A percentile compares a stretch with the other conserved stretches of the same genome.
Conservation (phyloP, 2,329 filamentous ascomycete species). For the Stagonosporopsis cucurbitacearum region DNA sequence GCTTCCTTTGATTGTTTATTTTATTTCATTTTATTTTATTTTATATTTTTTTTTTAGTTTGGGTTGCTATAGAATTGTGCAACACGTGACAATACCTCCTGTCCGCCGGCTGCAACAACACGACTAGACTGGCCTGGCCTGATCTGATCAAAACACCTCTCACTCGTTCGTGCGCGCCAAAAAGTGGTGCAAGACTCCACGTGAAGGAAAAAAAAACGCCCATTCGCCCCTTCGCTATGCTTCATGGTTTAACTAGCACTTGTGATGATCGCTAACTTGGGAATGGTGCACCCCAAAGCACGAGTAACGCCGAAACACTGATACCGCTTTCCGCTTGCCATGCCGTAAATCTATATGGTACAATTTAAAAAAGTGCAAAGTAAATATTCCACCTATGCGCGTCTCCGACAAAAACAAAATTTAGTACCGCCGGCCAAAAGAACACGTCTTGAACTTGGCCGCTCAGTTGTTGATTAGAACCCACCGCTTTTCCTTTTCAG, state of each 20-base stretch:
- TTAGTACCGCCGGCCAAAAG: too few species aligned
- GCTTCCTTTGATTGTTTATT: too few species aligned
- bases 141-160: too few species aligned
- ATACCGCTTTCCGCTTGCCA: not conserved
- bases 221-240: constrained; percentile 6
- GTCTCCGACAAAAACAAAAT: too few species aligned
- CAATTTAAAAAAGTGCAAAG: not conserved
- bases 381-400: not conserved
- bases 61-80: too few species aligned
- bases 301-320: not conserved
- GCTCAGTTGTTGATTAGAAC: constrained; percentile 41
- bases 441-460: not conserved
- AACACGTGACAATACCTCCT: too few species aligned
- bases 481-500: constrained; percentile 71
- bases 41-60: too few species aligned
- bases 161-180: too few species aligned
- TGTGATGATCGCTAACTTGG: not conserved
- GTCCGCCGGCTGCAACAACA: too few species aligned
- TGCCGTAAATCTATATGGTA: not conserved
- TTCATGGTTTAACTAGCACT: not conserved
- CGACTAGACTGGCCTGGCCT: too few species aligned
- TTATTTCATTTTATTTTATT: too few species aligned
- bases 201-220: constrained; percentile 3
- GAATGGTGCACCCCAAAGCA: not conserved
- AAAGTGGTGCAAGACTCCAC: too few species aligned